Evolutionary conservation across 805 yeast genomes (phyloP), one percentile per base, ranked within the genome.

Genomic region (Trichomonascus vanleenenianus): DNA sequence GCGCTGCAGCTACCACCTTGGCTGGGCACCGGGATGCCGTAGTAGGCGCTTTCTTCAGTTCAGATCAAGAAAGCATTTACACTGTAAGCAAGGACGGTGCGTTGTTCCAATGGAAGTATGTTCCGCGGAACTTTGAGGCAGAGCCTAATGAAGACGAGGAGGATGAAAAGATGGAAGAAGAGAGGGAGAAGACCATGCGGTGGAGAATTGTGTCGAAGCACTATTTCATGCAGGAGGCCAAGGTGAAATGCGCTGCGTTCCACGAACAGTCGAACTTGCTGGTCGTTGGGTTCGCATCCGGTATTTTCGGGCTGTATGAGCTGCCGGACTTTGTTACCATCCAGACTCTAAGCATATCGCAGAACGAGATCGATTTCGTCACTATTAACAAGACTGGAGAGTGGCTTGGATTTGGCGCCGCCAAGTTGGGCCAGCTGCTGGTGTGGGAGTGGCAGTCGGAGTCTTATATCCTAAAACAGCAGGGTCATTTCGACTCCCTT

Each of bases 371-470:
- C 20, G 87, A 85, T 59, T 81, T 88, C 2, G 91, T 93, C 2
- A 65, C 79, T 9, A 75, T 93, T 33, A 93, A 91, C 62, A 65
- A 72, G 2, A 71, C 89, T 5, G 98, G 98, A 30, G 98, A 93
- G 63, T 93, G 98, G 98, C 70, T 93, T 30, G 95, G 96, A 0
- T 85, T 93, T 63, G 98, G 98, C 3, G 88, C 97, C 0, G 67
- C 87, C 30, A 81, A 80, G 58, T 64, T 85, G 25, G 98, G 98
- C n/a, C 98, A 93, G 66, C 68, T 93, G 48, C 67, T 93, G 47
- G 98, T 93, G 0, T 93, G 95, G 71, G 98, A 93, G 71, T 93
- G 98, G 98, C 96, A 93, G 67, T 85, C 95, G 3, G 98, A 93
- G 63, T 85, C 96, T 0, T 93, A 91, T 60, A 83, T 93, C 40